Evolutionary conservation across 2,329 filamentous ascomycete species (phyloP), one percentile per base, ranked within the genome.

Genomic region (Daldinia sp.): DNA sequence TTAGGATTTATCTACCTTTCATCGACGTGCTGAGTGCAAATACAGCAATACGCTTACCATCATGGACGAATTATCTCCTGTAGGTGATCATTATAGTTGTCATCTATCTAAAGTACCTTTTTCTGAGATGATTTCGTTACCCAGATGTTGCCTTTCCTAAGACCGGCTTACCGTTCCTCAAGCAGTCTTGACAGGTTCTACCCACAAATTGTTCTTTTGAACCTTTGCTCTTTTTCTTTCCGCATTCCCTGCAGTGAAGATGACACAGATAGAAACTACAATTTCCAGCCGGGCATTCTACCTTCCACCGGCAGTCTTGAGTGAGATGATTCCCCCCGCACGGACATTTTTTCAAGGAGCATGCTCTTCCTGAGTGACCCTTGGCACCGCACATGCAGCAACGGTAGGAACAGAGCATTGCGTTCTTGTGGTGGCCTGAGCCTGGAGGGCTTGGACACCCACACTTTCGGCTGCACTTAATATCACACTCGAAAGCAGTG

Each of bases 321-420:
- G 78, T 79, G 46, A 82, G 73, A 63, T 82, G 81, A 9, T 71
- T 65, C 10, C 63, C 71, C 15, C 81, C 79, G 70, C 80, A 82
- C 3, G 77, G 75, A 60, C 81, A 82, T 18, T 64, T 72, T 62
- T 74, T 75, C 35, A 78, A 58, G 23, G 76, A 72, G 65, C 81
- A 82, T 30, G 80, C 74, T 13, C 64, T 73, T n/a, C 80, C 80
- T 28, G 74, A 75, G 64, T 83, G 81, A 1, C 79, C 79, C 20
- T 67, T 71, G 3, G 78, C 60, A n/a, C 81, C 81, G 63, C 81
- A 82, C 81, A 82, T 82, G 67, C 81, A 82, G 68, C 81, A 82
- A 18, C 81, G 76, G 15, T 71, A 54, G 18, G 68, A 67, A 71
- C 81, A 83, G 2, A 74, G 72, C 76, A 83, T 82, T 48, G 80